Evolutionary conservation across 768 basidiomycete species (phyloP).

Genomic region (Pleurotus citrinopileatus): DNA sequence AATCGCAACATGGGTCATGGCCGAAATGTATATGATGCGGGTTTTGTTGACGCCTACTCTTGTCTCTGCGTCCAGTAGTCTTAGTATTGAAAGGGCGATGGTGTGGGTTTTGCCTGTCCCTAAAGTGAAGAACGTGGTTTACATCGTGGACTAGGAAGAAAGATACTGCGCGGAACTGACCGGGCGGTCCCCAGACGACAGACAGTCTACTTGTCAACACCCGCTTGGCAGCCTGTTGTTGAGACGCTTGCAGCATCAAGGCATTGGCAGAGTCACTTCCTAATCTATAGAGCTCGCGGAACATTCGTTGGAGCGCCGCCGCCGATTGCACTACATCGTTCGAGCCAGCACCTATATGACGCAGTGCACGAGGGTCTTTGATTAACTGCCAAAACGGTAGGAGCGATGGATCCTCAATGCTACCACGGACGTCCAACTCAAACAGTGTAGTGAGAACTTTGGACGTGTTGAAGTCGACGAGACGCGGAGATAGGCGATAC

Average conservation of each 20-base stretch:
- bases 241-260: constrained; percentile 43
- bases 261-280: constrained; percentile 31
- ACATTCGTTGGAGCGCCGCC: constrained; percentile 34
- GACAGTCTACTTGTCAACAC: constrained; percentile 42
- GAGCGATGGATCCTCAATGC: constrained; percentile 16
- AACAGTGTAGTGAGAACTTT: constrained; percentile 44
- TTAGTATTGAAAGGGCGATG: constrained; percentile 42
- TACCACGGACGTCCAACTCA: constrained; percentile 37
- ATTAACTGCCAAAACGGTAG: constrained; percentile 45
- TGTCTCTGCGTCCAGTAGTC: constrained; percentile 40
- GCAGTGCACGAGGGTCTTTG: constrained; percentile 27
- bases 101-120: constrained; percentile 56
- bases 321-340: constrained; percentile 33
- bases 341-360: constrained; percentile 9
- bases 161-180: constrained; percentile 20
- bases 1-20: constrained; percentile 53
- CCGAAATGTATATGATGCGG: constrained; percentile 45
- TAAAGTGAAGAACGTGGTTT: constrained; percentile 14
- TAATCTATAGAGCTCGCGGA: constrained; percentile 34
- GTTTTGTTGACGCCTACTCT: constrained; percentile 24
- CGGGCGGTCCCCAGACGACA: constrained; percentile 52
- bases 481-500: constrained; percentile 46
- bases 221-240: constrained; percentile 40
- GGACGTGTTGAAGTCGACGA: constrained; percentile 53
- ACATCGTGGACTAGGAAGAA: neutral